Base-by-base conservation (phyloP, 1,139 yeast genomes). In the Lodderomyces orthopsilosis region DNA sequence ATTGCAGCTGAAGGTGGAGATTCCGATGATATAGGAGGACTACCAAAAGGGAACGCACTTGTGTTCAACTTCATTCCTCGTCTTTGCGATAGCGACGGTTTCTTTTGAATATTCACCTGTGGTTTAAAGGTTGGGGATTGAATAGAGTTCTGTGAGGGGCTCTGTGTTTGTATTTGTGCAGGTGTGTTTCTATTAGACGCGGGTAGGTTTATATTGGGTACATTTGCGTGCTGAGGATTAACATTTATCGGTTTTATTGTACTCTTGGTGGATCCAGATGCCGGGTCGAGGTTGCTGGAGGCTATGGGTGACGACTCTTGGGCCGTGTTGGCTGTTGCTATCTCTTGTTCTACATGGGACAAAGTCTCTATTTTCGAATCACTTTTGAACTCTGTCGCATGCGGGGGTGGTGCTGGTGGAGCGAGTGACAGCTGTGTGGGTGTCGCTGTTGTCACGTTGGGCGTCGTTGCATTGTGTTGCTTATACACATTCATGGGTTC, bases 81-180 rank as follows among this genome's bases (percentile, higher is more conserved):
- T 59, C 85, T 69, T 59, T 79, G 82, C 1, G 85, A 77, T 32
- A 81, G 62, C 1, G 85, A 74, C 2, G 77, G 73, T 51, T 73
- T 77, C 43, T 65, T 65, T 14, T 14, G 34, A 3, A 30, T 15
- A 17, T 17, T 14, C 34, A 30, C 15, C 13, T 55, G 41, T 6
- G 63, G 43, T 8, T 60, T 68, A 1, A 38, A 46, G 12, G 28
- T 36, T 26, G 43, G 21, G 24, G 27, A 30, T 13, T 8, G 34
- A 4, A 15, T 3, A 15, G 19, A 10, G 15, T 13, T 13, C 19
- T 15, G 34, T 7, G 4, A 6, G 19, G 34, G 34, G 19, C n/a
- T 30, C 17, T 5, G 3, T 27, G 9, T 13, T 13, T 19, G 27
- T 6, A 9, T n/a, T 35, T 35, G 37, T 35, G 19, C 12, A 15